Conservation (phyloP, 495 filamentous ascomycete species). For the Penicillium coffeae region DNA sequence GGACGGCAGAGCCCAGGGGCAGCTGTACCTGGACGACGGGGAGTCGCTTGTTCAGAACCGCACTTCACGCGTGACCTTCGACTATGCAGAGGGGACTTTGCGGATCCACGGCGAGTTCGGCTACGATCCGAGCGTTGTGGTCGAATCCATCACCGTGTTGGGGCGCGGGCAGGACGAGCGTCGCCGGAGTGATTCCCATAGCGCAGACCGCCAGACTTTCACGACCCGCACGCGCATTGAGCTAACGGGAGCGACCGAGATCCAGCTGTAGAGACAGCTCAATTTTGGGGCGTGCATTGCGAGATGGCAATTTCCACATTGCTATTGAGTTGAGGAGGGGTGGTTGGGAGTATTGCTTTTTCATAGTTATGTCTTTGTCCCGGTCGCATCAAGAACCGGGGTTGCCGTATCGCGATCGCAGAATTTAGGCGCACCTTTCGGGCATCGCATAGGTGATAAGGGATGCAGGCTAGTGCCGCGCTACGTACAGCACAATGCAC, state of each 20-base stretch:
- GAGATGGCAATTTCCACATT: too few species aligned
- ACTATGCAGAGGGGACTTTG: conserved; percentile 48
- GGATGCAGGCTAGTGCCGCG: too few species aligned
- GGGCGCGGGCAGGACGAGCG: conserved; percentile 27
- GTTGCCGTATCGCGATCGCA: too few species aligned
- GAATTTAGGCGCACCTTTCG: too few species aligned
- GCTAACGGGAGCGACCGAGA: conserved; percentile 20
- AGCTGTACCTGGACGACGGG: conserved; percentile 61
- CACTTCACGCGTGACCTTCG: conserved; percentile 50
- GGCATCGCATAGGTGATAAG: too few species aligned
- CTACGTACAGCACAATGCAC: too few species aligned
- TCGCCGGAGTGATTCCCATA: conserved; percentile 5
- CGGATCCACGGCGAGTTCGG: conserved; percentile 51
- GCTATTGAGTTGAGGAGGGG: too few species aligned
- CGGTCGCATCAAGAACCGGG: too few species aligned
- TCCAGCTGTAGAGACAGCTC: not conserved
- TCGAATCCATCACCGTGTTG: conserved; percentile 52
- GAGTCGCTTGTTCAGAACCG: conserved; percentile 48
- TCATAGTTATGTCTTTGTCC: too few species aligned
- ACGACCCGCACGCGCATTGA: conserved; percentile 21
- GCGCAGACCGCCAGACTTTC: conserved; percentile 15
- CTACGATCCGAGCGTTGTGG: conserved; percentile 36
- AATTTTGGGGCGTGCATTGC: not conserved
- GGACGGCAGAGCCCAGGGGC: conserved; percentile 46
- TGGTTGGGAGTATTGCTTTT: too few species aligned